phyloP scores from a whole-genome alignment of 2,329 filamentous ascomycete species.

The Fonsecaea nubica region DNA sequence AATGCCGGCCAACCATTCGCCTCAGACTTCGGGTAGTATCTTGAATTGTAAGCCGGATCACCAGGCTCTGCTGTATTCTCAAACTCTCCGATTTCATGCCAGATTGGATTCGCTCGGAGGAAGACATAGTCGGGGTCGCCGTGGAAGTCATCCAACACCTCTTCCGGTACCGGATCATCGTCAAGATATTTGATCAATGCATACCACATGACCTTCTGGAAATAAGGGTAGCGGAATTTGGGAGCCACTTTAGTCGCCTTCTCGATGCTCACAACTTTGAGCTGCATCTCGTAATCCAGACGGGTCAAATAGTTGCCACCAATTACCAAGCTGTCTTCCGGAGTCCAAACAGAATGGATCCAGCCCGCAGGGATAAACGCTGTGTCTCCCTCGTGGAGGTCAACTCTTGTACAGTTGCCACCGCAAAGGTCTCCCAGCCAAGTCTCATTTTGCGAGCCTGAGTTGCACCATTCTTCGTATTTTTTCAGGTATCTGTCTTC shows the following conservation, averaged over 20 bases:
- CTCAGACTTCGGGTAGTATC: conserved; percentile 69
- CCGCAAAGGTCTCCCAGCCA: conserved; percentile 67
- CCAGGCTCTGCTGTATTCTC: conserved; percentile 59
- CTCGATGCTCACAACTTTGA: conserved; percentile 69
- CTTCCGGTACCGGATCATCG: conserved; percentile 67
- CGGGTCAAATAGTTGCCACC: conserved; percentile 73
- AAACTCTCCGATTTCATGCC: conserved; percentile 64
- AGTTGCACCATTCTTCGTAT: conserved; percentile 74
- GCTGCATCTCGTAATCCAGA: conserved; percentile 70
- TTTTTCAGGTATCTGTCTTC: conserved; percentile 72
- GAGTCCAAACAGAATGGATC: conserved; percentile 76
- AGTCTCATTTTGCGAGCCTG: conserved; percentile 69
- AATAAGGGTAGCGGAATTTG: conserved; percentile 72
- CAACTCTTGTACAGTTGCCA: conserved; percentile 71
- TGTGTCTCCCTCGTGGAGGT: conserved; percentile 70
- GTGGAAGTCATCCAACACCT: conserved; percentile 62
- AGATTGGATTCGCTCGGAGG: conserved; percentile 61
- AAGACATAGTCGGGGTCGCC: conserved; percentile 61
- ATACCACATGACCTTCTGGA: conserved; percentile 73
- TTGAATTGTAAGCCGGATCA: conserved; percentile 62
- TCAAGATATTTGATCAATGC: conserved; percentile 68
- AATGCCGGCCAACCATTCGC: conserved; percentile 66
- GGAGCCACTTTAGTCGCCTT: conserved; percentile 70
- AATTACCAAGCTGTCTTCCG: conserved; percentile 71
- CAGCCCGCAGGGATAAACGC: conserved; percentile 75